Evolutionary conservation across 495 filamentous ascomycete genomes (phyloP).

Genomic region (Hypoxylon lienhwacheense): DNA sequence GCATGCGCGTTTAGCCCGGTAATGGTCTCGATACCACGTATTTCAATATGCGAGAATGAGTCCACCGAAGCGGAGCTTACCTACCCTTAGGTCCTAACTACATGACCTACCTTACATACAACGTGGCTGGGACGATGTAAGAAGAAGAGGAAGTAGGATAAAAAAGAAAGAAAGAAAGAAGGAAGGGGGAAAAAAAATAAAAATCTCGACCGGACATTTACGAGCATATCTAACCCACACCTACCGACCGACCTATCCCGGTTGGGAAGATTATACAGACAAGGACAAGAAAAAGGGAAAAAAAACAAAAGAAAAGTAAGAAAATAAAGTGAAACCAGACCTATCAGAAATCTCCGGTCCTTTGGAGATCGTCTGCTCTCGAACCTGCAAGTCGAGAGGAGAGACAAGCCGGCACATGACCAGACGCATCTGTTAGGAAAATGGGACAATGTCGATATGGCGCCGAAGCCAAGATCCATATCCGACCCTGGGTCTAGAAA

Average conservation of each 20-base stretch:
- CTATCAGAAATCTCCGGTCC: slow-evolving; percentile 26
- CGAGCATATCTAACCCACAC: no score
- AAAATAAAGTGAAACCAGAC: no score
- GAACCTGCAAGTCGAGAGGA: slow-evolving; percentile 6
- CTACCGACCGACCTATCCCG: no score
- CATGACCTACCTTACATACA: no score
- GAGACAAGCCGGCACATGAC: slow-evolving; percentile 24
- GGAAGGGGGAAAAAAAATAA: no score
- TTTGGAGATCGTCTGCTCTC: slow-evolving; percentile 21
- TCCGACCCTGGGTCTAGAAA: slow-evolving; percentile 1
- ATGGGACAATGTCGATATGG: slow-evolving; percentile 29
- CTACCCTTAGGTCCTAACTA: no score
- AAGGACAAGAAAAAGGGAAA: no score
- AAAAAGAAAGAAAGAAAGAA: no score
- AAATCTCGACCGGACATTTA: slow-evolving; percentile 6
- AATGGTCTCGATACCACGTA: slow-evolving; percentile 1
- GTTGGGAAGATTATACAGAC: no score
- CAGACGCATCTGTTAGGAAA: slow-evolving; percentile 13
- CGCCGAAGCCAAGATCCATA: slow-evolving; percentile 20
- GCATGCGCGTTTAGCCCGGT: slow-evolving; percentile 3
- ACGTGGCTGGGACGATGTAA: slow-evolving; percentile 1
- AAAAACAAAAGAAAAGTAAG: no score
- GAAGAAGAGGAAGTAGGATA: no score
- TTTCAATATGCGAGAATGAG: slow-evolving; percentile 2
- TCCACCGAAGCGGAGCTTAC: slow-evolving; percentile 2